phyloP scores from a whole-genome alignment of 331 rosid species.

The Phaseolus coccineus region DNA sequence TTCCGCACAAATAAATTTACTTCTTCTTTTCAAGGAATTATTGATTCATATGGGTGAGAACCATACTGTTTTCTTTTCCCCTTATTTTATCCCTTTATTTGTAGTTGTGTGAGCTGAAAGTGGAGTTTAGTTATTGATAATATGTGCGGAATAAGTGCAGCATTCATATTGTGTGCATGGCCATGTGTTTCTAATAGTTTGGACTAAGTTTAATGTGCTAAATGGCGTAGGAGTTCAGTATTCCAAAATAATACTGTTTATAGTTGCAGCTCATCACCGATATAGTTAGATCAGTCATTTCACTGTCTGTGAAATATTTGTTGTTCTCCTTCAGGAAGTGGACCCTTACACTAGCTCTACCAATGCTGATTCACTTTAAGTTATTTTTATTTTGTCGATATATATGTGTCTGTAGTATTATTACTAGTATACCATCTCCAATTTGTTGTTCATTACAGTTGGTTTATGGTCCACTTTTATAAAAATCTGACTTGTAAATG shows the following conservation, averaged over 20 bases:
- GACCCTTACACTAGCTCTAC: no score
- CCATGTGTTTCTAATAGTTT: constrained; percentile 27
- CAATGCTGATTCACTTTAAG: no score
- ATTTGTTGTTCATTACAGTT: constrained; percentile 4
- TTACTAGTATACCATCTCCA: not conserved
- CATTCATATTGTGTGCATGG: constrained; percentile 34
- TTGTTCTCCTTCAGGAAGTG: no score
- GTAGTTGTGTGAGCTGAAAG: constrained; percentile 15
- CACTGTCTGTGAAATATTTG: not conserved
- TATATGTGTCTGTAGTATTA: no score
- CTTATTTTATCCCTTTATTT: constrained; percentile 17
- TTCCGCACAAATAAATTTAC: constrained; percentile 92
- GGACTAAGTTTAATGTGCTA: not conserved
- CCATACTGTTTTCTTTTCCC: constrained; percentile 23
- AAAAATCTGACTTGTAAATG: constrained; percentile 8
- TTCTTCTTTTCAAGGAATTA: constrained; percentile 88
- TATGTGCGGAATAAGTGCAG: constrained; percentile 30
- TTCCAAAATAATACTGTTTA: constrained; percentile 24
- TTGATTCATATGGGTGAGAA: constrained; percentile 97
- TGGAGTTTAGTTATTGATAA: constrained; percentile 33
- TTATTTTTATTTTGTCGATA: no score
- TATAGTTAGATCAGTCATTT: constrained; percentile 9
- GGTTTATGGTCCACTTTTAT: not conserved
- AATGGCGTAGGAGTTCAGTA: not conserved
- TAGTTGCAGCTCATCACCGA: constrained; percentile 21